Conservation (phyloP, 2,329 filamentous ascomycete species). For the Alternaria triticimaculans region DNA sequence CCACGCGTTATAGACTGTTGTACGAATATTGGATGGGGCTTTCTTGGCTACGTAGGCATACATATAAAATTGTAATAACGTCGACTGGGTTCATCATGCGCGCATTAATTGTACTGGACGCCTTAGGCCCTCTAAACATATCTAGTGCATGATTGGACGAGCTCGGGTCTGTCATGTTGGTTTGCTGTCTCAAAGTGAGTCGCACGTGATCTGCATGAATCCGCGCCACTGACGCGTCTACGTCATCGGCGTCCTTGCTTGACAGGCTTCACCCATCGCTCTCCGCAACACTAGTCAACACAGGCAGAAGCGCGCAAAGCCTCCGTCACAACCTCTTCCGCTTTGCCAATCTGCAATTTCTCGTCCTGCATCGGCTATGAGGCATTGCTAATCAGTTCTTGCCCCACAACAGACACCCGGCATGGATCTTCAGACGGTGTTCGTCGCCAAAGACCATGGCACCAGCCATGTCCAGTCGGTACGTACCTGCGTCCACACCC, state of each 20-base stretch:
- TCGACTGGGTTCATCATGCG: not conserved
- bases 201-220: slow-evolving; percentile 12
- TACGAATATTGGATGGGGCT: not conserved
- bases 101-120: not conserved
- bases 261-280: slow-evolving; percentile 8
- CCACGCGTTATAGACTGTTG: slow-evolving; percentile 6
- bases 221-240: slow-evolving; percentile 14
- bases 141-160: not conserved
- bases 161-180: not conserved
- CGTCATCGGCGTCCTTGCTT: slow-evolving; percentile 16
- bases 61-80: slow-evolving; percentile 8
- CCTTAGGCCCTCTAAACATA: not conserved
- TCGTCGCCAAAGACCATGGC: slow-evolving; percentile 18
- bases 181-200: not conserved
- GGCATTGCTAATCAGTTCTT: slow-evolving; percentile 1
- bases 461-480: slow-evolving; percentile 25
- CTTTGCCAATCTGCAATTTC: not conserved
- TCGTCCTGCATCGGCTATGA: not conserved
- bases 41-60: not conserved
- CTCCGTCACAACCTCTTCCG: not conserved
- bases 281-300: slow-evolving; percentile 6
- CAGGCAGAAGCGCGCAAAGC: slow-evolving; percentile 4
- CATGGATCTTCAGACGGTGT: slow-evolving; percentile 27
- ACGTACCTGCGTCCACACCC: slow-evolving; percentile 8
- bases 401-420: not conserved